Evolutionary conservation across 2,329 filamentous ascomycete species (phyloP).

Genomic region (Talaromyces sp.): DNA sequence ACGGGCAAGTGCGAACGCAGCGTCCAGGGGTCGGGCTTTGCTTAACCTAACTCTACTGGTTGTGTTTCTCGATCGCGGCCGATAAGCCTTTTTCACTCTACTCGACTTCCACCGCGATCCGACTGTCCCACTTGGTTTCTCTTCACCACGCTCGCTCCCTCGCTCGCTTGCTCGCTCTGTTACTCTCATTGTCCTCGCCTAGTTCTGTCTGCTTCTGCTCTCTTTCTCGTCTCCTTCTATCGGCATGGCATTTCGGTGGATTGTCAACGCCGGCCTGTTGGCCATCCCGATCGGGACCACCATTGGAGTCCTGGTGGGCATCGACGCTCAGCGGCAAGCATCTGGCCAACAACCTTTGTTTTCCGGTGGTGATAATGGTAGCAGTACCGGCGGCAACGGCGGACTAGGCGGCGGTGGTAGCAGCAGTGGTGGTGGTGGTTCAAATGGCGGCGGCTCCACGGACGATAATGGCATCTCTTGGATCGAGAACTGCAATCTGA

Average conservation of each 20-base stretch:
- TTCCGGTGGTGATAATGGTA: conserved; percentile 20
- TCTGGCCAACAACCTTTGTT: conserved; percentile 45
- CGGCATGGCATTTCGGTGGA: conserved; percentile 33
- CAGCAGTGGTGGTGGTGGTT: conserved; percentile 18
- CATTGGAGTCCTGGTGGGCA: conserved; percentile 47
- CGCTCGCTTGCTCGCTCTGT: background rate
- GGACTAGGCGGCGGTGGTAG: conserved; percentile 27
- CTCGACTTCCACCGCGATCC: background rate
- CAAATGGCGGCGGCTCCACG: background rate
- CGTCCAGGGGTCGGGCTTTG: background rate
- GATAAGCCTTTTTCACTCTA: background rate
- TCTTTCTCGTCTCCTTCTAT: background rate
- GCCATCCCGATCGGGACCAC: conserved; percentile 49
- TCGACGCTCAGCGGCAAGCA: conserved; percentile 43
- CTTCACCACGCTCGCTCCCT: background rate
- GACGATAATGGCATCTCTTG: conserved; percentile 33
- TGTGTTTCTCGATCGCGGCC: background rate
- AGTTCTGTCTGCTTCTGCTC: background rate
- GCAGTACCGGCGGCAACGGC: conserved; percentile 6
- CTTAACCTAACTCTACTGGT: background rate
- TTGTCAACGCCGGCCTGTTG: conserved; percentile 50
- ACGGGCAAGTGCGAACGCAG: background rate
- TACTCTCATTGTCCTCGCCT: background rate
- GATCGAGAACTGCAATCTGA: conserved; percentile 39
- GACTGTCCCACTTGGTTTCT: background rate